Percentiles rank a stretch among this genome's conserved stretches.
phyloP scores from a whole-genome alignment of 2,329 filamentous ascomycete genomes.

The Torrubiellomyces zombiae region DNA sequence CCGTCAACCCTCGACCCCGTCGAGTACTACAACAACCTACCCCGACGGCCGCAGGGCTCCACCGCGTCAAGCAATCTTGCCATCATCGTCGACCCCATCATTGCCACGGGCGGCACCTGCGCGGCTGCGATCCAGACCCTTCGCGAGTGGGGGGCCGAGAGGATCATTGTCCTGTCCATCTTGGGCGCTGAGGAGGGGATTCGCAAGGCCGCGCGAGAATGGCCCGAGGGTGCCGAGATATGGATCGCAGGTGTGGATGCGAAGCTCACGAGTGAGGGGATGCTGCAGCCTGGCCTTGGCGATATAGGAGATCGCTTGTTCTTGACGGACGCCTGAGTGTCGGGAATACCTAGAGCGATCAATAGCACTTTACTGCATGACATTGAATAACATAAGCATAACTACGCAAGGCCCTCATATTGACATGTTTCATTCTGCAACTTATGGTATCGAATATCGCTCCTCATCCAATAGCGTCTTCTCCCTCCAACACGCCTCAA shows the following conservation, averaged over 20 bases:
- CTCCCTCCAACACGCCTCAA: constrained; percentile 67
- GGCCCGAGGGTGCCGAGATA: constrained; percentile 61
- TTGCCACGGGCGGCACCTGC: constrained; percentile 83
- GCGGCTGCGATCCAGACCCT: constrained; percentile 80
- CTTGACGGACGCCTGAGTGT: too few relatives aligned
- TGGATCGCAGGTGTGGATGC: constrained; percentile 71
- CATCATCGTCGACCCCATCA: constrained; percentile 79
- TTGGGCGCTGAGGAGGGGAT: constrained; percentile 61
- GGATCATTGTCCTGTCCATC: constrained; percentile 60
- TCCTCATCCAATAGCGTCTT: constrained; percentile 70
- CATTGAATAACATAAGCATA: too few relatives aligned
- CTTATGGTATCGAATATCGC: constrained; percentile 23
- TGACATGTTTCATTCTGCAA: constrained; percentile 1
- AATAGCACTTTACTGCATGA: constrained; percentile 4
- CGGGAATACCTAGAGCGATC: constrained; percentile 50
- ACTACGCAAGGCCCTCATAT: too few relatives aligned
- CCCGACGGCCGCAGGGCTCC: constrained; percentile 42
- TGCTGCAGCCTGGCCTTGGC: constrained; percentile 80
- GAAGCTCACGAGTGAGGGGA: constrained; percentile 59
- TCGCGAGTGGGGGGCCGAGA: constrained; percentile 78
- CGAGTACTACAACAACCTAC: constrained; percentile 96
- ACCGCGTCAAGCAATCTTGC: constrained; percentile 39
- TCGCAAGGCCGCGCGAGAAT: constrained; percentile 53
- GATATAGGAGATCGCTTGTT: constrained; percentile 86
- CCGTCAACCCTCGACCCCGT: constrained; percentile 74